These are phyloP conservation scores for Brassica incana DNA, from an alignment of 345 rosid species.

Conservation along the genomic window DNA sequence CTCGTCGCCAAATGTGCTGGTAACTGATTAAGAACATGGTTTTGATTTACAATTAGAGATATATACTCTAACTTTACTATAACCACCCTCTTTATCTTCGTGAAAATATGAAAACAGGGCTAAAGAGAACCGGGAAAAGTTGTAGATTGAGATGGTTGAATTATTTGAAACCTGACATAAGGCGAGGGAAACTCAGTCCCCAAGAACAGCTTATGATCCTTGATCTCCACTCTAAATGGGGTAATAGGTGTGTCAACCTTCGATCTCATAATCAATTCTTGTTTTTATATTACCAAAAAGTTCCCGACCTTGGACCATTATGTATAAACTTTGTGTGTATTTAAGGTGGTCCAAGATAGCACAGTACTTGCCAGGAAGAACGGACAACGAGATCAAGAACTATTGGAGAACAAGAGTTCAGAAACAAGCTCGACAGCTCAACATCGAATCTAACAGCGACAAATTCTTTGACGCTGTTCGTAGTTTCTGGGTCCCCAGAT, in stretches of 20 bases:
- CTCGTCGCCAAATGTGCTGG: conserved; percentile 77
- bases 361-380: conserved; percentile 86
- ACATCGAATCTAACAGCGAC: conserved; percentile 72
- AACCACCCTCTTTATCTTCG: not conserved
- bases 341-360: conserved; percentile 93
- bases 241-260: conserved; percentile 59
- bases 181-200: conserved; percentile 82
- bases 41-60: not conserved
- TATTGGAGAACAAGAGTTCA: conserved; percentile 97
- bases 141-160: conserved; percentile 94
- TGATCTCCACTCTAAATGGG: conserved; percentile 91
- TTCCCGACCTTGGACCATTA: not conserved
- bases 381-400: conserved; percentile 92
- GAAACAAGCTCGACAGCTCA: conserved; percentile 81
- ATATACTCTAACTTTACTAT: not conserved
- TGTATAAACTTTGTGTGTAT: not conserved
- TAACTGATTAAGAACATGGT: conserved; percentile 5
- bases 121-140: conserved; percentile 89
- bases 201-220: conserved; percentile 84
- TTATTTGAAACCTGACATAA: conserved; percentile 85
- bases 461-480: conserved; percentile 67
- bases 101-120: conserved; percentile 40
- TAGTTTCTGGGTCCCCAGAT: conserved; percentile 72
- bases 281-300: not conserved
- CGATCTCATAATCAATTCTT: not conserved